Percentiles rank a stretch among this genome's conserved stretches.
phyloP scores from a whole-genome alignment of 768 basidiomycete genomes.

The Lepiota subincarnata region DNA sequence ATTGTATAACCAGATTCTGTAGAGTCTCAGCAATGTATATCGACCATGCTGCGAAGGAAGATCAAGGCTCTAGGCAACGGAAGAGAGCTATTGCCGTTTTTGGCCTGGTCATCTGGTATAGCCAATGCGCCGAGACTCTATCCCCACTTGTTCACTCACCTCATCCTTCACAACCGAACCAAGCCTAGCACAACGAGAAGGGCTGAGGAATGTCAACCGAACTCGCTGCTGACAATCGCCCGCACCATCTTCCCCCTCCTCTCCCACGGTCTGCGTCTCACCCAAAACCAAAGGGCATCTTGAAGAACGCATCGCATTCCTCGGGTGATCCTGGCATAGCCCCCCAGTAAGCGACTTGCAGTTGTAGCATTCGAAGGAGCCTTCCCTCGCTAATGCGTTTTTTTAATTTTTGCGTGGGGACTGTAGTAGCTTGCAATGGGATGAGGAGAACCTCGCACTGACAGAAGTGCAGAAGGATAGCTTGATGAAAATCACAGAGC shows the following conservation, averaged over 20 bases:
- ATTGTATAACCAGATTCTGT: too few species aligned
- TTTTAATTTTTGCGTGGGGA: constrained; percentile 8
- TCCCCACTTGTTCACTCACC: background rate
- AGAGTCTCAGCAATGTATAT: too few species aligned
- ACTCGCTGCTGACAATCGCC: constrained; percentile 32
- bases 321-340: constrained; percentile 26
- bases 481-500: constrained; percentile 97
- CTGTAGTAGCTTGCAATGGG: constrained; percentile 79
- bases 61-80: too few species aligned
- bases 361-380: background rate
- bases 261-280: constrained; percentile 57
- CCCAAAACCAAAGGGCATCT: constrained; percentile 80
- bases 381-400: constrained; percentile 1
- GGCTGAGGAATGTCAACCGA: constrained; percentile 19
- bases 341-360: constrained; percentile 42
- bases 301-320: constrained; percentile 71
- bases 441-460: constrained; percentile 87
- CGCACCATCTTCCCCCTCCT: constrained; percentile 41
- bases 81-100: too few species aligned
- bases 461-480: constrained; percentile 95
- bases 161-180: background rate
- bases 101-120: too few species aligned
- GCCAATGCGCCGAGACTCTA: too few species aligned
- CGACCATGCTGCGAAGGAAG: too few species aligned
- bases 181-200: background rate